Percentiles rank a stretch among this genome's conserved stretches.
Evolutionary conservation across 257 asterid species (phyloP).

Genomic region (Euphrasia confusa): DNA sequence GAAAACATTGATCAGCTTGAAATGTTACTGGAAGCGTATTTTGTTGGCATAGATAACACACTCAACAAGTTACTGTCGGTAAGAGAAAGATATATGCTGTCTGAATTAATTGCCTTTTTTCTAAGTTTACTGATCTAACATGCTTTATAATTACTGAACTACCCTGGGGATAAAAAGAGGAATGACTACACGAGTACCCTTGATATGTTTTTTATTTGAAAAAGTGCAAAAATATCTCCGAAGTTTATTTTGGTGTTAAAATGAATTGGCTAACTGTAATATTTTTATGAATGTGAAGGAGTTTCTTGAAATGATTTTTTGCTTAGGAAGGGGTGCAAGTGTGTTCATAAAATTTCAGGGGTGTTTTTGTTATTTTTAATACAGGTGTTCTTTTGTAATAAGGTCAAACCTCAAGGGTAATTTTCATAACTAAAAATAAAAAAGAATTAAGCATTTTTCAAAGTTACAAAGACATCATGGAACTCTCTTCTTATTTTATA

Average conservation of each 20-base stretch:
- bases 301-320: neutral
- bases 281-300: neutral
- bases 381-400: too few species aligned
- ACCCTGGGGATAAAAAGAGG: too few species aligned
- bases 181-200: too few species aligned
- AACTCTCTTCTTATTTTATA: too few species aligned
- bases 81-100: conserved; percentile 29
- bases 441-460: too few species aligned
- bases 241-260: neutral
- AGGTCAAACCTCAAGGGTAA: too few species aligned
- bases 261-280: neutral
- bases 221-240: neutral
- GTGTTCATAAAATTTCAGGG: too few species aligned
- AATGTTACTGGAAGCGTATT: conserved; percentile 95
- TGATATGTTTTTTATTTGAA: too few species aligned
- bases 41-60: conserved; percentile 74
- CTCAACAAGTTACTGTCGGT: conserved; percentile 89
- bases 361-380: too few species aligned
- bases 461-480: too few species aligned
- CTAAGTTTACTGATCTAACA: neutral
- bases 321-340: neutral
- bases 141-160: neutral
- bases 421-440: too few species aligned
- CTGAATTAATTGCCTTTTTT: neutral
- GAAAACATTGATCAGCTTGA: conserved; percentile 96